Conservation (phyloP, 768 basidiomycete genomes). For the Lactarius trivialis region DNA sequence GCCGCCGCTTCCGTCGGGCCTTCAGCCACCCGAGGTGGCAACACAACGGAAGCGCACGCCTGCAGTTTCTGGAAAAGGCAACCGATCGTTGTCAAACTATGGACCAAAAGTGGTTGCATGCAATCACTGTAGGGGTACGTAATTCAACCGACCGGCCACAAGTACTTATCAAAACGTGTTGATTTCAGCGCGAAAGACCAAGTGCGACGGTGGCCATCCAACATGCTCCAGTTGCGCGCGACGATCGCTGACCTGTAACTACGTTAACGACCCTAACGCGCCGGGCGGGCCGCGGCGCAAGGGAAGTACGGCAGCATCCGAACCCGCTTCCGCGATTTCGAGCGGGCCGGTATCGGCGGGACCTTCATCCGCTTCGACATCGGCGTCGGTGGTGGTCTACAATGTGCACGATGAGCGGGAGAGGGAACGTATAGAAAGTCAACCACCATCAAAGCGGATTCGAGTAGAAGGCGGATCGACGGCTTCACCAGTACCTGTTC, state of each 20-base stretch:
- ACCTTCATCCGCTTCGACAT: slow-evolving; percentile 20
- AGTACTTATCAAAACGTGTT: not conserved
- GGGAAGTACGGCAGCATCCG: slow-evolving; percentile 21
- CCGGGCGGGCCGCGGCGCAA: slow-evolving; percentile 23
- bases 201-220: slow-evolving; percentile 83
- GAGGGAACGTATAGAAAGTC: slow-evolving; percentile 12
- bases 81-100: slow-evolving; percentile 52
- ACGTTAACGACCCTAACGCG: slow-evolving; percentile 57
- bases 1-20: slow-evolving; percentile 33
- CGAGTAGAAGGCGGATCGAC: slow-evolving; percentile 21
- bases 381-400: slow-evolving; percentile 19
- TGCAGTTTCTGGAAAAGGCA: slow-evolving; percentile 49
- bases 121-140: slow-evolving; percentile 80
- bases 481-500: slow-evolving; percentile 19
- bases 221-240: slow-evolving; percentile 79
- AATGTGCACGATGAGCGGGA: slow-evolving; percentile 19
- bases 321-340: slow-evolving; percentile 24
- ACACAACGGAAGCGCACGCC: slow-evolving; percentile 53
- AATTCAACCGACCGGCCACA: not conserved
- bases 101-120: slow-evolving; percentile 86
- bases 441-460: slow-evolving; percentile 22
- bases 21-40: slow-evolving; percentile 18
- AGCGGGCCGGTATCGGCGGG: slow-evolving; percentile 27
- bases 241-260: slow-evolving; percentile 69
- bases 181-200: slow-evolving; percentile 71